Evolutionary conservation across 441 rosid species (phyloP), one percentile per base, ranked within the genome.

Genomic region (Eutrema salsugineum): DNA sequence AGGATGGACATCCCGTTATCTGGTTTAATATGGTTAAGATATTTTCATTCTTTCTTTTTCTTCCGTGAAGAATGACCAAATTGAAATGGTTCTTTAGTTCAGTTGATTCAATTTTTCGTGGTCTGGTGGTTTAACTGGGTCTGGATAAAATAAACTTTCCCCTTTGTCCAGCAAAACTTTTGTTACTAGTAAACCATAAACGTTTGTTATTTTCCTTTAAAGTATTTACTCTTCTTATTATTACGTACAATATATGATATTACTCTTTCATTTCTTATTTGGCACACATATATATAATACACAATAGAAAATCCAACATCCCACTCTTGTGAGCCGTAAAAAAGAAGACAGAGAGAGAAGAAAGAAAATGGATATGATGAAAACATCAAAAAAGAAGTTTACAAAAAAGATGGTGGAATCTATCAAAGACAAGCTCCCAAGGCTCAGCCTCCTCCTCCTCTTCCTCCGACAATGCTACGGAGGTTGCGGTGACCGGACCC

Each of bases 381-480:
- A 68, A 69, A 69, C 60, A 68, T 59, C 81, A 78, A 77, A 79
- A 67, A 46, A 70, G 40, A 79, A 81, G 81, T 77, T 51, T 77
- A 81, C 81, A 72, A 80, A 82, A 83, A 78, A 65, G 64, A 55
- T 76, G 74, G 43, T 77, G 0, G 76, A 71, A 30, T 72, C 81
- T 53, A 76, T 76, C 22, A 77, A 55, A 65, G 58, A 50, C 38
- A 88, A 83, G 78, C 82, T 86, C 73, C 74, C 82, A 75, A 56
- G 75, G n/a, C 83, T 88, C 70, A 78, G 83, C 60, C 9, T 71
- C 28, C 82, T 86, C 46, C 77, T 77, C 59, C 81, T 82, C 55
- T 83, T 74, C n/a, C 71, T 90, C 3, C 81, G 91, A 12, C 90
- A 90, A 32, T 93, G 96, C 78, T 84, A 91, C 27, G 93, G 89